Evolutionary conservation across 345 rosid genomes (phyloP), one percentile per base, ranked within the genome.

Genomic region (Populus nigra): DNA sequence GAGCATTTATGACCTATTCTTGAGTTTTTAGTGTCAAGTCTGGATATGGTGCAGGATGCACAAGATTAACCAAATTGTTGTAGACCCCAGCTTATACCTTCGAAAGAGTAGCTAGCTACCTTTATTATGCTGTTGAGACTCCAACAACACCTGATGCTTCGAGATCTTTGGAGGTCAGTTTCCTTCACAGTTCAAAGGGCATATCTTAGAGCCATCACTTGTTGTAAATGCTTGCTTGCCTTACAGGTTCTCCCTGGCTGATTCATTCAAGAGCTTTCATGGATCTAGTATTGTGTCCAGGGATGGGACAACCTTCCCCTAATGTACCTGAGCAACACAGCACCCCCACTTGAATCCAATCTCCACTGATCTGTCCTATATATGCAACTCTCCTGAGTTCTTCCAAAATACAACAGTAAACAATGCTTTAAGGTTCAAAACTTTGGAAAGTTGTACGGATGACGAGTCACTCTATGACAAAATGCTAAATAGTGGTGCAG

Each of bases 241-340:
- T 22, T 35, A 62, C 80, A 85, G 88, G 88, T 16, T 85, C 88
- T 6, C 88, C 85, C 2, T 77, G 85, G 82, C 36, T 80, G 78
- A 76, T 83, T 49, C 84, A 83, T 43, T 75, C 83, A 36, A 85
- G 86, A 73, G 57, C 33, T 39, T 80, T 80, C 55, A 50, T 78
- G 73, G 85, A 25, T 25, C 25, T 25, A 80, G 73, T 78, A 82
- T 31, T 85, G 88, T 35, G 71, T 83, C 11, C 78, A 83, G 55
- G 86, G 84, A 75, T 80, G 85, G 84, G 84, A 83, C 25, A 85
- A 83, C 61, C 79, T 80, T 18, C 88, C 88, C 12, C 69, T 78
- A 18, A 85, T 85, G 85, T 85, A 77, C 80, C 78, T 85, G 38
- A 79, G 79, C 68, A 80, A 85, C 68, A 73, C 77, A 20, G 75